Evolutionary conservation across 139 green algal genomes (phyloP).

Genomic region (Chlamydomonas incerta): DNA sequence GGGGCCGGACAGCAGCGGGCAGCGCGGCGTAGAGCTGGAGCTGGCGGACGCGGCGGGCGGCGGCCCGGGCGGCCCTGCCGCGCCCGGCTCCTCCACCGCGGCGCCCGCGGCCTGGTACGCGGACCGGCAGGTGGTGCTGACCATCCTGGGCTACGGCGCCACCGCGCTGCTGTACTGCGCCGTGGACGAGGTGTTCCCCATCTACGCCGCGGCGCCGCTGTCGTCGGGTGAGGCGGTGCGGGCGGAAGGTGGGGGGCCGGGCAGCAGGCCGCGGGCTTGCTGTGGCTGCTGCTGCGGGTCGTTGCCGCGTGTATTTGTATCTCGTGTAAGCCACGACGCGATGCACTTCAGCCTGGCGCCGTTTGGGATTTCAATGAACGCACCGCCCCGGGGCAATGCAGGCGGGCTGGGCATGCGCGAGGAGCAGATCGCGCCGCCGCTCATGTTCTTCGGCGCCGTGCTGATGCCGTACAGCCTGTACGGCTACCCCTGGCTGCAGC

Average conservation of each 20-base stretch:
- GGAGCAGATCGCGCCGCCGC: slow-evolving; percentile 63
- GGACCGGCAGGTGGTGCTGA: slow-evolving; percentile 49
- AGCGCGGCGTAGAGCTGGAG: no score
- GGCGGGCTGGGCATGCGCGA: slow-evolving; percentile 66
- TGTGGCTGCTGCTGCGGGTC: no score
- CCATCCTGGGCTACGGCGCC: slow-evolving; percentile 65
- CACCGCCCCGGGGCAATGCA: background rate
- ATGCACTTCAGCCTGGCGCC: no score
- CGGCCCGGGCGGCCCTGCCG: no score
- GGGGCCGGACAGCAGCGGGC: no score
- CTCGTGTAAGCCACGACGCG: no score
- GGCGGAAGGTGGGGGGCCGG: no score
- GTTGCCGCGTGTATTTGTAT: no score
- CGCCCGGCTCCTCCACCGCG: no score
- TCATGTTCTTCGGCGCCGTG: slow-evolving; percentile 65
- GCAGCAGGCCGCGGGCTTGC: no score
- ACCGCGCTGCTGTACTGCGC: slow-evolving; percentile 70
- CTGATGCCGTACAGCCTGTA: slow-evolving; percentile 60
- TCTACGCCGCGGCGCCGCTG: slow-evolving; percentile 71
- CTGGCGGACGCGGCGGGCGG: no score
- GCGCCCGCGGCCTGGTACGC: background rate
- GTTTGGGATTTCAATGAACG: background rate
- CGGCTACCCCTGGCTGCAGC: slow-evolving; percentile 65
- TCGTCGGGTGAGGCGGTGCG: no score
- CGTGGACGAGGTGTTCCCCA: slow-evolving; percentile 74